Percentiles rank a stretch among this genome's conserved stretches.
Evolutionary conservation across 2,329 filamentous ascomycete species (phyloP).

Genomic region (Arthroderma uncinatum): DNA sequence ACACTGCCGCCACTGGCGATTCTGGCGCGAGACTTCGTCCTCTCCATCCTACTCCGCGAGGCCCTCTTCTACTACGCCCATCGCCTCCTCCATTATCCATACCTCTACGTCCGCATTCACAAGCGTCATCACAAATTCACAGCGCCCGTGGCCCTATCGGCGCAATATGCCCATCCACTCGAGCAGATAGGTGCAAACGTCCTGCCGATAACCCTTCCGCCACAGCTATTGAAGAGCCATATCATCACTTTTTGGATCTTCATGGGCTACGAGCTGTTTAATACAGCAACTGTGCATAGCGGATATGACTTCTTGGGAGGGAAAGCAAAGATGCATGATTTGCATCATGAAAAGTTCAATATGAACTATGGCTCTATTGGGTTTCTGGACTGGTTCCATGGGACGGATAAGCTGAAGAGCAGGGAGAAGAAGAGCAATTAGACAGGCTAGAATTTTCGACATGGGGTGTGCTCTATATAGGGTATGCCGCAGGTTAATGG

Average conservation of each 20-base stretch:
- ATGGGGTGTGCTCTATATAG: background rate
- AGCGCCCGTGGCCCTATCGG: slow-evolving; percentile 44
- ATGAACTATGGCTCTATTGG: slow-evolving; percentile 45
- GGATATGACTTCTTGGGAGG: slow-evolving; percentile 47
- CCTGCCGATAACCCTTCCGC: slow-evolving; percentile 42
- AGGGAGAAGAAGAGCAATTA: slow-evolving; percentile 1
- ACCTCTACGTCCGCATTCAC: slow-evolving; percentile 43
- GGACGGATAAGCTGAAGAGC: slow-evolving; percentile 26
- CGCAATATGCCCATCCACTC: slow-evolving; percentile 48
- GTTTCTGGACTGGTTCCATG: slow-evolving; percentile 46
- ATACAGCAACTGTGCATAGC: slow-evolving; percentile 46
- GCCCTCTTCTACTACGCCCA: slow-evolving; percentile 47
- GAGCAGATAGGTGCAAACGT: slow-evolving; percentile 47
- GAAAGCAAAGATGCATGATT: slow-evolving; percentile 43
- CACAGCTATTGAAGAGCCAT: slow-evolving; percentile 38
- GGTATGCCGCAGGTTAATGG: background rate
- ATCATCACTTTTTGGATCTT: slow-evolving; percentile 45
- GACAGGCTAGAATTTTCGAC: background rate
- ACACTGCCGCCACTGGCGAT: slow-evolving; percentile 29
- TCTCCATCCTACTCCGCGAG: slow-evolving; percentile 38
- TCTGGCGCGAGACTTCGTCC: slow-evolving; percentile 32
- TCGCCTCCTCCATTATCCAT: slow-evolving; percentile 41
- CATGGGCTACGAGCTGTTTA: slow-evolving; percentile 38
- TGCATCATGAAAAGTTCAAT: slow-evolving; percentile 48
- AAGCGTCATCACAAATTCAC: slow-evolving; percentile 48